A percentile compares a stretch with the other conserved stretches of the same genome.
These are phyloP conservation scores for Saccharomycopsis olivae DNA, from an alignment of 805 yeast species.

Conservation along the genomic window DNA sequence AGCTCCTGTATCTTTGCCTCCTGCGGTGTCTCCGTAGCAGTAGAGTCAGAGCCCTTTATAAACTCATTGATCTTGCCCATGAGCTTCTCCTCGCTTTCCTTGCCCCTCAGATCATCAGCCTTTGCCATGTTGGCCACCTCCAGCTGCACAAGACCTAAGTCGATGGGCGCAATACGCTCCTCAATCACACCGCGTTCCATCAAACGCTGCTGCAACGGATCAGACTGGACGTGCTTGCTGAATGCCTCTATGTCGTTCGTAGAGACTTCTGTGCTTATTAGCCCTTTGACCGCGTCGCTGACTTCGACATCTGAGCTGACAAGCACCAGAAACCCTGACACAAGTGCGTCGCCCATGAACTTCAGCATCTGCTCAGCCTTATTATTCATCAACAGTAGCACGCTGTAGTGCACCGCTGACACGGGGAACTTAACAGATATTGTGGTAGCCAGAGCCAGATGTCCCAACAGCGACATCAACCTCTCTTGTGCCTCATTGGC, in stretches of 20 bases:
- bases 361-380: not conserved
- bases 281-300: not conserved
- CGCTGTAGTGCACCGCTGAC: not conserved
- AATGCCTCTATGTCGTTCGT: not conserved
- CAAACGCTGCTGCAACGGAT: not conserved
- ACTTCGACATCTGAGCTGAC: not conserved
- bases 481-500: too few relatives aligned
- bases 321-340: not conserved
- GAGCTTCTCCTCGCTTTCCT: slow-evolving; percentile 4
- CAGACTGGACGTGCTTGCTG: not conserved
- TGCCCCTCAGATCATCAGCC: slow-evolving; percentile 18
- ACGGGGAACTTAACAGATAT: too few relatives aligned
- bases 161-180: not conserved
- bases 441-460: too few relatives aligned
- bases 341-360: not conserved
- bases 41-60: slow-evolving; percentile 11
- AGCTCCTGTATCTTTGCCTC: not conserved
- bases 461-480: too few relatives aligned
- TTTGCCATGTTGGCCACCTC: not conserved
- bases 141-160: not conserved
- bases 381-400: not conserved
- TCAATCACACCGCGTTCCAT: not conserved
- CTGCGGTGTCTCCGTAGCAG: not conserved
- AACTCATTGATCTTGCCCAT: slow-evolving; percentile 1
- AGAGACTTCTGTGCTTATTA: not conserved